Base-by-base conservation (phyloP, 495 filamentous ascomycete genomes). In the Penicillium goetzii region DNA sequence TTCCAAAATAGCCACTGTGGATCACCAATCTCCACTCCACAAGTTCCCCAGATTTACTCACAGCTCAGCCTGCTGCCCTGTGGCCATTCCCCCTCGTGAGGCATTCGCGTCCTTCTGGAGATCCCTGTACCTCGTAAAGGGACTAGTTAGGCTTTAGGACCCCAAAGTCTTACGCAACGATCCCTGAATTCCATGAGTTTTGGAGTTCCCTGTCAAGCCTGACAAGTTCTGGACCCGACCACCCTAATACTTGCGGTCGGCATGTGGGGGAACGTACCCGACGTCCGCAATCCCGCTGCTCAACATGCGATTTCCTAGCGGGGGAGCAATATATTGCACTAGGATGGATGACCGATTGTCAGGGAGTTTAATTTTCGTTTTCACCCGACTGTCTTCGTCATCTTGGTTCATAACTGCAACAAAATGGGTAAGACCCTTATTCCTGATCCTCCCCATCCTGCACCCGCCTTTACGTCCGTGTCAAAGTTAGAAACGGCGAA, bases 231-330 rank as follows among this genome's bases (percentile, higher is more conserved):
- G 43, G 43, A 53, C 15, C 25, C 25, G 12, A 33, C 25, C 26
- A 26, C 9, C 21, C 28, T 19, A 17, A 6, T 34, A 4, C 12
- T 11, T n/a, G 1, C 36, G 19, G 32, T 68, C 68, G 68, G 68
- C 45, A 70, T 68, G 68, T 70, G 68, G 68, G 59, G 68, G 62
- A 61, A 28, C 41, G 40, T 26, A 38, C 34, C 64, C 68, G 67
- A 67, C 3, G 17, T 25, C 47, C 34, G 11, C 58, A 34, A 43
- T 43, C 36, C 19, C 12, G 55, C 9, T 2, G 23, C 36, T 25
- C 34, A n/a, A n/a, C 17, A 21, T 21, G 17, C 52, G 8, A n/a
- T 33, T 28, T 0, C 12, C 52, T 15, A 19, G 26, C 52, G 25
- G 52, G 32, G 32, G 52, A 53, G 3, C n/a, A 55, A 57, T 57